Evolutionary conservation across 2,329 filamentous ascomycete species (phyloP).

Genomic region (Thermomyces lanuginosus): DNA sequence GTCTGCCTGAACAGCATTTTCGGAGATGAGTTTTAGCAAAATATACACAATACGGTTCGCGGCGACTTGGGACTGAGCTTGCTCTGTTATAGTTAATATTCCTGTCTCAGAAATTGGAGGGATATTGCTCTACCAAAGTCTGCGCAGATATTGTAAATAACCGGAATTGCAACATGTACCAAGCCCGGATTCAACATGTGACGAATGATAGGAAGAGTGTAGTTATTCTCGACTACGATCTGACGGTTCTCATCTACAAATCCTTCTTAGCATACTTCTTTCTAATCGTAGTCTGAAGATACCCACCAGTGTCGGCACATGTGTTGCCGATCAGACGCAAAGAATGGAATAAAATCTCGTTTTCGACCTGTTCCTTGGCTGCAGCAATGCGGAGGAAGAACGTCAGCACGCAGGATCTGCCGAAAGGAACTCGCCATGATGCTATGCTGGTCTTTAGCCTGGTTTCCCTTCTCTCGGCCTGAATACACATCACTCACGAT

Average conservation of each 20-base stretch:
- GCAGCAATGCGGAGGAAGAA: slow-evolving; percentile 27
- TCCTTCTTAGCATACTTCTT: slow-evolving; percentile 6
- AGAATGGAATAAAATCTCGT: slow-evolving; percentile 22
- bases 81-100: slow-evolving; percentile 17
- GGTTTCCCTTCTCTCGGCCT: neutral
- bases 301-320: slow-evolving; percentile 28
- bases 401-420: slow-evolving; percentile 23
- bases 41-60: slow-evolving; percentile 21
- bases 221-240: slow-evolving; percentile 23
- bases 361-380: slow-evolving; percentile 14
- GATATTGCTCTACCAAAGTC: slow-evolving; percentile 22
- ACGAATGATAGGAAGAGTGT: slow-evolving; percentile 22
- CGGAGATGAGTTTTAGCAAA: slow-evolving; percentile 19
- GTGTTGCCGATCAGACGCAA: slow-evolving; percentile 30
- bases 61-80: slow-evolving; percentile 24
- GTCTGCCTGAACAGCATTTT: slow-evolving; percentile 17
- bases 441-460: slow-evolving; percentile 14
- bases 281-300: neutral
- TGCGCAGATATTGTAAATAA: slow-evolving; percentile 31
- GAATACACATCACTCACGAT: slow-evolving; percentile 18
- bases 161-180: slow-evolving; percentile 25
- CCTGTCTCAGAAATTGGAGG: neutral
- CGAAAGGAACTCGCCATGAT: slow-evolving; percentile 24
- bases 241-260: slow-evolving; percentile 25
- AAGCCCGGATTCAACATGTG: slow-evolving; percentile 20